Conservation (phyloP, 768 basidiomycete species). For the Filobasidium wieringae region DNA sequence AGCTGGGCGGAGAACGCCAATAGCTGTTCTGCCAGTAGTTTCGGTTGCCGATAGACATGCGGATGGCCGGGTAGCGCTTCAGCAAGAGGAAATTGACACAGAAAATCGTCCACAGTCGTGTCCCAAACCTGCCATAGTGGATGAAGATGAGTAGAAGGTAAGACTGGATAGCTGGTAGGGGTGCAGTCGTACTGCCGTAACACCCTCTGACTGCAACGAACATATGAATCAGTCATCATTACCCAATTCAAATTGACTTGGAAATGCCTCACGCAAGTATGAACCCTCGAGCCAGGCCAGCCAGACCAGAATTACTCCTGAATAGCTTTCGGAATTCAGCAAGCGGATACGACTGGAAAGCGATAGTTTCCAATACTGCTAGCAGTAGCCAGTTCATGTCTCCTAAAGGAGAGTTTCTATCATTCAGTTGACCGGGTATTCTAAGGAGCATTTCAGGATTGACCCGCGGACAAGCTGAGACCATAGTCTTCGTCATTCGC, state of each 20-base stretch:
- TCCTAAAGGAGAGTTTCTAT: constrained; percentile 12
- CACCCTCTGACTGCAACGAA: constrained; percentile 7
- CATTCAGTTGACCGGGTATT: constrained; percentile 12
- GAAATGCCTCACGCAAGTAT: constrained; percentile 11
- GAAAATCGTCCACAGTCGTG: constrained; percentile 12
- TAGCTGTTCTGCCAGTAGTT: constrained; percentile 3
- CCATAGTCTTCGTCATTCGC: not conserved
- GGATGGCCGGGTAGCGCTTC: not conserved
- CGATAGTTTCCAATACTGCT: constrained; percentile 13
- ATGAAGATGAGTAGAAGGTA: constrained; percentile 14
- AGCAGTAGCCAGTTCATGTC: constrained; percentile 14
- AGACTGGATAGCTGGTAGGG: constrained; percentile 9
- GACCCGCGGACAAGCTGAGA: not conserved
- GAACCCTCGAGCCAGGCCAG: constrained; percentile 8
- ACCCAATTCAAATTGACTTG: too few relatives aligned
- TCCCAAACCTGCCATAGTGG: constrained; percentile 16
- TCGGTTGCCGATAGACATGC: constrained; percentile 14
- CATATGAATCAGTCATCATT: too few relatives aligned
- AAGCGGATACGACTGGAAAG: constrained; percentile 8
- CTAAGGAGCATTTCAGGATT: not conserved
- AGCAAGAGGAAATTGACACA: constrained; percentile 5
- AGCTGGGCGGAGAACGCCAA: constrained; percentile 10
- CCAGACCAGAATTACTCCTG: constrained; percentile 2
- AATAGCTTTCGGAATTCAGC: constrained; percentile 9
- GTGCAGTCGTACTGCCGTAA: constrained; percentile 12